These are phyloP conservation scores for Russula sp. DNA, from an alignment of 768 basidiomycete species.

Conservation along the genomic window DNA sequence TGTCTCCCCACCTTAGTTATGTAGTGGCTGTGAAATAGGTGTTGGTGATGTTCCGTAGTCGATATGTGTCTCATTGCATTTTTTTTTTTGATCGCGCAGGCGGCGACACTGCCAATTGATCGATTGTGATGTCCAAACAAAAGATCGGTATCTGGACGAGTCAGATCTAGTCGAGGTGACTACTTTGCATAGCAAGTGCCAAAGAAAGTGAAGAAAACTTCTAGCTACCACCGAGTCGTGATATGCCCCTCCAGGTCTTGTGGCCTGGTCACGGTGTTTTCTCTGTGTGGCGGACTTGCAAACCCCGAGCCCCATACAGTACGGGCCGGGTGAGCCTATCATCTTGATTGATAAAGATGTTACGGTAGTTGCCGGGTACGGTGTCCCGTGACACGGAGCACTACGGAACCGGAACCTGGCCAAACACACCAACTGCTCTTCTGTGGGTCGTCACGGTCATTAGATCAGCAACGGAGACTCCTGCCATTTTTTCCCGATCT, in stretches of 20 bases:
- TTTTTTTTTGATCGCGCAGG: conserved; percentile 1
- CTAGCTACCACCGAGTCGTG: neutral
- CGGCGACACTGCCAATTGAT: neutral
- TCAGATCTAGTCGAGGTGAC: neutral
- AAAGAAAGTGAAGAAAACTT: neutral
- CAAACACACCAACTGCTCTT: neutral
- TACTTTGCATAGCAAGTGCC: neutral
- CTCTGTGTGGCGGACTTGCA: neutral
- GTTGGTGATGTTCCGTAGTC: neutral
- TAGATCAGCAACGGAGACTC: neutral
- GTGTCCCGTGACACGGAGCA: neutral
- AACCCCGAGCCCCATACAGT: neutral
- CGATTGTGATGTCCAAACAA: neutral
- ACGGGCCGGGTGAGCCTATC: neutral
- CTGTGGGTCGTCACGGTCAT: neutral
- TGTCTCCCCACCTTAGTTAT: neutral
- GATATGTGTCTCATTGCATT: neutral
- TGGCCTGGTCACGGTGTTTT: neutral
- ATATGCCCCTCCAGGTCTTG: neutral
- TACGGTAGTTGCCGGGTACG: neutral
- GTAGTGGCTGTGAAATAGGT: neutral
- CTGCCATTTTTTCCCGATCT: too few relatives aligned
- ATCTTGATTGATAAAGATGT: neutral
- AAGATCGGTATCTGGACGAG: conserved; percentile 1
- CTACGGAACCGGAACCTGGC: neutral